Evolutionary conservation across 2,329 filamentous ascomycete genomes (phyloP), one percentile per base, ranked within the genome.

Genomic region (Fusarium nygamai): DNA sequence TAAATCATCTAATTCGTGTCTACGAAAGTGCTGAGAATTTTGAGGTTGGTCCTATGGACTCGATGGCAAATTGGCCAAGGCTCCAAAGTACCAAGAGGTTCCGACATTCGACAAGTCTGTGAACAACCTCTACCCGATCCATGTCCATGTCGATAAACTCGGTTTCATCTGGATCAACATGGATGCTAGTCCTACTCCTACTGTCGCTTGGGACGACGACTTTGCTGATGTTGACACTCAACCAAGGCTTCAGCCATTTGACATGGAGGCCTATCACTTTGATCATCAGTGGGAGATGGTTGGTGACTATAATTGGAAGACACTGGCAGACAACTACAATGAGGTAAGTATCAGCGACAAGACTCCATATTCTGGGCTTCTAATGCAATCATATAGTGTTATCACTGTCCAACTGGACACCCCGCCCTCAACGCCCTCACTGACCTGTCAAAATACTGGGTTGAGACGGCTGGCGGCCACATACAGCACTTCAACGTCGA

Each of bases 281-380:
- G 88, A 90, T 72, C 88, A 90, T 75, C 80, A 80, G 22, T 90
- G 87, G 86, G 84, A 88, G 60, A 86, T 88, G 84, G 83, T 87
- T 36, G 86, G 86, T 0, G 83, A 86, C 27, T 88, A 86, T 75
- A 90, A 90, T 80, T 90, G 88, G 88, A 90, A 90, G 80, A 86
- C 86, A 16, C 79, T 89, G 16, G 86, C 85, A 9, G 89, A 91
- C 75, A 91, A 91, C 80, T 92, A 90, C 82, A 91, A 92, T 73
- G 89, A 73, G 8, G 61, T 70, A 7, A 33, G 58, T 43, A 11
- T n/a, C n/a, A n/a, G n/a, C n/a, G n/a, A n/a, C n/a, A n/a, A n/a
- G n/a, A n/a, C n/a, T n/a, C n/a, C n/a, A n/a, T n/a, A n/a, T n/a
- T n/a, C n/a, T n/a, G n/a, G n/a, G n/a, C n/a, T n/a, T n/a, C n/a